Base-by-base conservation (phyloP, 2,329 filamentous ascomycete genomes). In the Parafenestella ontariensis region DNA sequence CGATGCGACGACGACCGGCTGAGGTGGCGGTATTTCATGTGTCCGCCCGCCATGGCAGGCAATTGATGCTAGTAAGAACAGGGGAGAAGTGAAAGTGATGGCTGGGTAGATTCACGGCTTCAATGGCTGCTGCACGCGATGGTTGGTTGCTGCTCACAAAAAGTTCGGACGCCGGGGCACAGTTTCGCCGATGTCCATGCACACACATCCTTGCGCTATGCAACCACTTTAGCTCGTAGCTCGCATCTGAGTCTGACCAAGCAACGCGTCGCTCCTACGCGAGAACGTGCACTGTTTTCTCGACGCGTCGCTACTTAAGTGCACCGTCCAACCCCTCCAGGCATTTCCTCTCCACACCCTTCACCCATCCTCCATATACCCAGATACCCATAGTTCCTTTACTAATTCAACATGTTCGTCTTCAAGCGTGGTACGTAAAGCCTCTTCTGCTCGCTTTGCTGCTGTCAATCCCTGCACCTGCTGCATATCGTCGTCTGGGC, bases 21-120 rank as follows among this genome's bases (percentile, higher is more conserved):
- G 58, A 99, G 83, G 78, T 96, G 91, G 66, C 95, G 89, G 81
- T 94, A 96, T 81, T 92, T 96, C 76, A 91, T 85, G 63, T 87
- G 83, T 64, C 91, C 92, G 70, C 92, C 92, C 62, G 92, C 92
- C 93, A 97, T 96, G 61, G 23, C 58, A 51, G 56, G 61, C 49
- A 61, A 62, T 57, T 57, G 52, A 46, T 34, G 31, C 40, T 51
- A 39, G 29, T 42, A 15, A 52, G n/a, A 48, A 40, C 20, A 41
- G 46, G 49, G 17, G 20, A 37, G 39, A 36, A 58, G 42, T 5
- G 56, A 43, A 20, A 51, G 56, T 28, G 39, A 34, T 18, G 51
- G 44, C 20, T 40, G 43, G 45, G 58, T 48, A 46, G 39, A 53
- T 50, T 45, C 52, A 33, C 49, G 39, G 44, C 51, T 41, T 44